A percentile compares a stretch with the other conserved stretches of the same genome.
These are phyloP conservation scores for Capsicum baccatum DNA, from an alignment of 257 asterid species.

Conservation along the genomic window DNA sequence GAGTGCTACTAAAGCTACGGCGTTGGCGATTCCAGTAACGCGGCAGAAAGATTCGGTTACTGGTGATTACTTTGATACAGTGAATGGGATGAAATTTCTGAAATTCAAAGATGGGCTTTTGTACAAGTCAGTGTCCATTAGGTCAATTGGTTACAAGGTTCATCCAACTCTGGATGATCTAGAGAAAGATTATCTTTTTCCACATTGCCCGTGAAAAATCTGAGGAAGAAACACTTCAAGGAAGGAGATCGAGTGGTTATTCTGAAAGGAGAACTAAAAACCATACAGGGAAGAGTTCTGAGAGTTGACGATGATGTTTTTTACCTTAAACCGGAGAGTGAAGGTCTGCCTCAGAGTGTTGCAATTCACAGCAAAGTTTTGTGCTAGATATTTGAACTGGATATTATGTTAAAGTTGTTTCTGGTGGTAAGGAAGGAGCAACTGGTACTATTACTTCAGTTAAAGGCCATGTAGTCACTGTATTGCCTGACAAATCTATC, in stretches of 20 bases:
- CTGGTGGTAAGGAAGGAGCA: slow-evolving; percentile 87
- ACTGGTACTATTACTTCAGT: slow-evolving; percentile 92
- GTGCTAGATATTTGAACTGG: slow-evolving; percentile 86
- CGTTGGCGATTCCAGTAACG: slow-evolving; percentile 59
- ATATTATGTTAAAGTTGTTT: slow-evolving; percentile 80
- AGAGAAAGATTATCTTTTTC: too few relatives aligned
- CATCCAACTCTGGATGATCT: too few relatives aligned
- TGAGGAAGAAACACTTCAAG: too few relatives aligned
- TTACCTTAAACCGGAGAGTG: too few relatives aligned
- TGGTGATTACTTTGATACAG: slow-evolving; percentile 75
- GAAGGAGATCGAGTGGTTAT: too few relatives aligned
- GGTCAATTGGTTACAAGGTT: too few relatives aligned
- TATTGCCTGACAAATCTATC: slow-evolving; percentile 64
- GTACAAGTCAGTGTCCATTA: too few relatives aligned
- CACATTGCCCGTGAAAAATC: too few relatives aligned
- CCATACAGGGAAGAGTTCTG: too few relatives aligned
- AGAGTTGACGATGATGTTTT: too few relatives aligned
- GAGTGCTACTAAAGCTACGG: slow-evolving; percentile 89
- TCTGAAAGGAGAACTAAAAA: too few relatives aligned
- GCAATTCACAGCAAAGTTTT: slow-evolving; percentile 73
- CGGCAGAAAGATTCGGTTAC: slow-evolving; percentile 66
- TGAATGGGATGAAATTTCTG: slow-evolving; percentile 87
- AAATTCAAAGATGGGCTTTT: too few relatives aligned
- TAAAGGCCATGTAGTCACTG: slow-evolving; percentile 85
- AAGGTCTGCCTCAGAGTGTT: slow-evolving; percentile 77